Conservation (phyloP, 2,329 filamentous ascomycete species). For the Beauveria sp. region DNA sequence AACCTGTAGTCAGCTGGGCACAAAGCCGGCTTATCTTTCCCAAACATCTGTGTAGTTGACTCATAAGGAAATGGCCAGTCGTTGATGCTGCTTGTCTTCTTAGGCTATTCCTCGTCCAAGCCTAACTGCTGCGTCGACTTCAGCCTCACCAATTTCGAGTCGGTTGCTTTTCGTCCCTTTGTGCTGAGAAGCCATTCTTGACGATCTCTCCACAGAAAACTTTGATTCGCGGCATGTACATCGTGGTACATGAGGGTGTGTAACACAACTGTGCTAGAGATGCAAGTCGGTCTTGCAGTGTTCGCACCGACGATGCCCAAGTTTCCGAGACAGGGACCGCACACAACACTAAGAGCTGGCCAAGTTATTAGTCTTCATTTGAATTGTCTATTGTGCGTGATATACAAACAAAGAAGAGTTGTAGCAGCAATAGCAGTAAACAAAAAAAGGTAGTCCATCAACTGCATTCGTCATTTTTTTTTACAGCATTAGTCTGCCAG, state of each 20-base stretch:
- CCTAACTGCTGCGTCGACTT: background rate
- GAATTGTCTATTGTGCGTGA: background rate
- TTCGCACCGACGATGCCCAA: background rate
- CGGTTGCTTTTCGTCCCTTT: background rate
- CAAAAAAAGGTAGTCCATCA: constrained; percentile 13
- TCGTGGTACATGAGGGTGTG: background rate
- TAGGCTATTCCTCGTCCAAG: background rate
- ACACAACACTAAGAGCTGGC: background rate
- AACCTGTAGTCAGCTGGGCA: background rate
- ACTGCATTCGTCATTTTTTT: background rate
- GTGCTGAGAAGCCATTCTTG: background rate
- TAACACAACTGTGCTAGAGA: background rate
- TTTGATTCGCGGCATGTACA: background rate
- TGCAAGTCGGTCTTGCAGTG: background rate
- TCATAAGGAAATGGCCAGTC: background rate
- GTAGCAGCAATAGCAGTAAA: constrained; percentile 18
- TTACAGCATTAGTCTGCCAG: constrained; percentile 62
- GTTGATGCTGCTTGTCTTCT: background rate
- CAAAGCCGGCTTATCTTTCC: background rate
- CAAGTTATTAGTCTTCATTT: background rate
- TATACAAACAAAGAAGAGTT: constrained; percentile 2
- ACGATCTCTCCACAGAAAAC: background rate
- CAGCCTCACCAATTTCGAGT: background rate
- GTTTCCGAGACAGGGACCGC: background rate
- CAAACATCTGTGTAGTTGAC: background rate